Base-by-base conservation (phyloP, 352 stramenopile species). In the Thraustochytrium sp. region DNA sequence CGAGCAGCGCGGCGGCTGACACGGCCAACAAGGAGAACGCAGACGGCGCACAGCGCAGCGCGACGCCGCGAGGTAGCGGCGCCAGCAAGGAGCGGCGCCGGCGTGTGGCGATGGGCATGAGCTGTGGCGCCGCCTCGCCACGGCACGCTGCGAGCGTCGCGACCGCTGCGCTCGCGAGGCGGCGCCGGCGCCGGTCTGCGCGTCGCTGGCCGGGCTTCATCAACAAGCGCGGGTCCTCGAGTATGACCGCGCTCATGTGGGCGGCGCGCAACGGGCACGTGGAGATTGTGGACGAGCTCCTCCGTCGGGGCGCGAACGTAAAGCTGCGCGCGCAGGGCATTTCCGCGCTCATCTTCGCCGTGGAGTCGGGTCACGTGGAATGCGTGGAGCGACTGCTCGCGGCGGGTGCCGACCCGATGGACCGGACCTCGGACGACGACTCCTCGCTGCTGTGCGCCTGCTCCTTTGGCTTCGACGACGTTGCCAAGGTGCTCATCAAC, bases 171-270 rank as follows among this genome's bases (percentile, higher is more conserved):
- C n/a, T n/a, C n/a, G n/a, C n/a, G n/a, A n/a, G n/a, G n/a, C n/a
- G n/a, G n/a, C n/a, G n/a, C n/a, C n/a, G n/a, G n/a, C n/a, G n/a
- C n/a, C n/a, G n/a, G n/a, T n/a, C n/a, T n/a, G n/a, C n/a, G n/a
- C n/a, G n/a, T n/a, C n/a, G n/a, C n/a, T n/a, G n/a, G n/a, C n/a
- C n/a, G n/a, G n/a, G n/a, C n/a, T n/a, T n/a, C n/a, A n/a, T n/a
- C n/a, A n/a, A n/a, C n/a, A n/a, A n/a, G 23, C 65, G 65, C 4
- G 51, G 68, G 9, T 55, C 34, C 16, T 55, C 48, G 9, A 42
- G 68, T 3, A 80, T 80, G 68, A 80, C 48, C 23, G 68, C 68
- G 21, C n/a, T 72, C 34, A 80, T 80, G 68, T 80, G 68, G 68
- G 68, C 68, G 16, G 37, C 46, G 34, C 42, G 68, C 16, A 80